Evolutionary conservation across 768 basidiomycete genomes (phyloP).

Genomic region (Lactifluus pinguis): DNA sequence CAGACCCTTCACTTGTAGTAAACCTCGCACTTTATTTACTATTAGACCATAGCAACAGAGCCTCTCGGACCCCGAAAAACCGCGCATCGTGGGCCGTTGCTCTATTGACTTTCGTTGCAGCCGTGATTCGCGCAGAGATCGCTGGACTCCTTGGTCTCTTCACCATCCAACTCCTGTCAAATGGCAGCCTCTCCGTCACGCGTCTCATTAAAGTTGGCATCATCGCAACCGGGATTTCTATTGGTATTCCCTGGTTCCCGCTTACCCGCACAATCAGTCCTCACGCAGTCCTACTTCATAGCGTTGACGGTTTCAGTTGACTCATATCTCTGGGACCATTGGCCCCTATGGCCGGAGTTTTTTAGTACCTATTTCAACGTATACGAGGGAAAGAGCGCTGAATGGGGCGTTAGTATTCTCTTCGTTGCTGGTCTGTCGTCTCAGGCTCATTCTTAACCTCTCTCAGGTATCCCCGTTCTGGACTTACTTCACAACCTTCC

Average conservation of each 20-base stretch:
- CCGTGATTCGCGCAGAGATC: slow-evolving; percentile 77
- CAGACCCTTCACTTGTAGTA: slow-evolving; percentile 31
- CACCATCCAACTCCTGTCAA: slow-evolving; percentile 41
- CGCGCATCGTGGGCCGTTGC: slow-evolving; percentile 38
- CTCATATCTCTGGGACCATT: slow-evolving; percentile 75
- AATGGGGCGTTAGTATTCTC: slow-evolving; percentile 76
- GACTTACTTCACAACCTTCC: slow-evolving; percentile 53
- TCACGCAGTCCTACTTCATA: slow-evolving; percentile 22
- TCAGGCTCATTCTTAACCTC: slow-evolving; percentile 4
- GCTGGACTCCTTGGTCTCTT: slow-evolving; percentile 57
- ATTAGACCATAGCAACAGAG: slow-evolving; percentile 35
- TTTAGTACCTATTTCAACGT: slow-evolving; percentile 78
- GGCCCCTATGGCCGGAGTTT: slow-evolving; percentile 81
- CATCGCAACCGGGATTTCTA: slow-evolving; percentile 38
- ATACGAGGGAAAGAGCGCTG: slow-evolving; percentile 69
- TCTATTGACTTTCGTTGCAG: slow-evolving; percentile 55
- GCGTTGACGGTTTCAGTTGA: slow-evolving; percentile 61
- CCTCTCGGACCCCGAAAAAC: slow-evolving; percentile 28
- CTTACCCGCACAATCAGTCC: not conserved
- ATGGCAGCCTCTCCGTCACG: slow-evolving; percentile 34
- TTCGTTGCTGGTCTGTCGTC: not conserved
- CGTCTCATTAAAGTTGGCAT: slow-evolving; percentile 43
- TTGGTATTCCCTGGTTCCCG: slow-evolving; percentile 33
- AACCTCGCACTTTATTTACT: slow-evolving; percentile 47
- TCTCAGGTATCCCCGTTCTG: slow-evolving; percentile 58